Evolutionary conservation across 441 rosid species (phyloP).

Genomic region (Corymbia citriodora): DNA sequence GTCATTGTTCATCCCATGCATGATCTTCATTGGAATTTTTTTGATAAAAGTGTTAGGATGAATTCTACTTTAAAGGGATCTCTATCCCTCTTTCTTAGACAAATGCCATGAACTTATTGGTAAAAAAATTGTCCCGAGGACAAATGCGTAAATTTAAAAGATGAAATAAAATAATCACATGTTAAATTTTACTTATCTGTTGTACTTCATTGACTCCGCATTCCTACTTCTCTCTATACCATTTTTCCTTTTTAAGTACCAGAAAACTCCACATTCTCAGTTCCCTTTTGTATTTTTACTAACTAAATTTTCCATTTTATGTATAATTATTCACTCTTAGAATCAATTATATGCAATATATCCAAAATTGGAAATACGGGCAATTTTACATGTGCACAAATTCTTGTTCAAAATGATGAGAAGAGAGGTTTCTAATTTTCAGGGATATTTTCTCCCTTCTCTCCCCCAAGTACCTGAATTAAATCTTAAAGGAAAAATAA

Average conservation of each 20-base stretch:
- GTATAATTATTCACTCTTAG: neutral
- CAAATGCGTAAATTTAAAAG: neutral
- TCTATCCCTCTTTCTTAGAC: neutral
- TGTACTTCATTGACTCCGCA: neutral
- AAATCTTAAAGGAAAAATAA: neutral
- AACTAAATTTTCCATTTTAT: neutral
- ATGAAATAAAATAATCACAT: neutral
- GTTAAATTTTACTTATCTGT: neutral
- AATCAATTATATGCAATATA: neutral
- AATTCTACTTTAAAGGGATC: neutral
- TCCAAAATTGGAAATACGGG: neutral
- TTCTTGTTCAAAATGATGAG: neutral
- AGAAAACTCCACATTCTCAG: neutral
- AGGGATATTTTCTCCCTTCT: neutral
- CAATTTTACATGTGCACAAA: neutral
- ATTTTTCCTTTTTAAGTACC: too few species aligned
- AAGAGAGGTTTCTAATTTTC: neutral
- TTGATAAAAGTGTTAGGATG: neutral
- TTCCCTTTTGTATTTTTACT: neutral
- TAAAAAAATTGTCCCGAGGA: neutral
- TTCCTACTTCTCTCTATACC: neutral
- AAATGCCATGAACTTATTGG: neutral
- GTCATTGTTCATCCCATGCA: neutral
- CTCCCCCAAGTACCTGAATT: neutral
- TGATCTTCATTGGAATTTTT: neutral